Base-by-base conservation (phyloP, 768 basidiomycete species). In the Leccinum arenicola region DNA sequence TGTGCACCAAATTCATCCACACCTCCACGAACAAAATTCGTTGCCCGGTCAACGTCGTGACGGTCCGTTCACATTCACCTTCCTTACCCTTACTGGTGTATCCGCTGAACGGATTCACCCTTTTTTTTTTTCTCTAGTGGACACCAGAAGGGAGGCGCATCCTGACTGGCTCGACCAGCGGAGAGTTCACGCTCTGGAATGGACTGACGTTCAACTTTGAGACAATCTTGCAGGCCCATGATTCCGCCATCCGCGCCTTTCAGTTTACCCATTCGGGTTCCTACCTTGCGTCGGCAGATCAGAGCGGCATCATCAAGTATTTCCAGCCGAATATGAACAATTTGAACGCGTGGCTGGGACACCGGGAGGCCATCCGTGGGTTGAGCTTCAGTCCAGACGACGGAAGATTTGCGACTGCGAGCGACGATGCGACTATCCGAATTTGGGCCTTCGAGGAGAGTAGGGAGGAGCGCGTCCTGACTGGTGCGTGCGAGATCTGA, bases 311-410 rank as follows among this genome's bases (percentile, higher is more conserved):
- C 59, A 94, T 99, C 80, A 99, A 99, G 75, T 99, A 98, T 76
- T 99, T 98, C 70, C 95, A 98, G 64, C 93, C 93, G 35, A 97
- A 98, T 74, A 95, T 98, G 91, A 99, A 98, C 80, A 99, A 99
- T 72, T 77, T 99, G 66, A 93, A 91, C 6, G 92, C 92, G 17
- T 96, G 94, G 85, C 83, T 88, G 49, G 97, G 94, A 0, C 96
- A 97, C 55, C 82, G 89, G n/a, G 96, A 98, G 73, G 92, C 94
- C 7, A 91, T 98, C 60, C 84, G 96, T 38, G 95, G 93, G 0
- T 77, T 98, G 36, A 91, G 84, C 61, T 98, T 96, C 73, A 91
- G 92, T 66, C 94, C 95, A 14, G 87, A 97, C 69, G 97, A 99
- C 70, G 82, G 82, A 29, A 78, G 91, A 40, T 98, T 98, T 72